These are phyloP conservation scores for Rhodotorula babjevae DNA, from an alignment of 768 basidiomycete species.

Conservation along the genomic window DNA sequence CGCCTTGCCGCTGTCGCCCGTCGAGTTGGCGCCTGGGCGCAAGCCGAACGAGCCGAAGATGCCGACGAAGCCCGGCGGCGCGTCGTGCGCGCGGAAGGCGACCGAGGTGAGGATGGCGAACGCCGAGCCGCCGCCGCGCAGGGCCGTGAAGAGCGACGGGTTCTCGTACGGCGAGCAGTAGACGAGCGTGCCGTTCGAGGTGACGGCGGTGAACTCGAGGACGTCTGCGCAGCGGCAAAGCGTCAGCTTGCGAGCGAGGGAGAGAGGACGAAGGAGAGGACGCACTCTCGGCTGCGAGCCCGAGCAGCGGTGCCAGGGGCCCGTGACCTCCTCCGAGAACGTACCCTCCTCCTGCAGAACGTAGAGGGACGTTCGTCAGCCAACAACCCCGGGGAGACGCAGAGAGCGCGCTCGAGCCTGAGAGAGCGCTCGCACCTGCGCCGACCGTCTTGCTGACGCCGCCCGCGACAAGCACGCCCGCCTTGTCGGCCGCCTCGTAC, in stretches of 20 bases:
- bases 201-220: constrained; percentile 25
- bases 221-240: neutral
- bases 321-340: constrained; percentile 18
- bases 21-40: neutral
- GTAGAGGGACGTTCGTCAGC: too few species aligned
- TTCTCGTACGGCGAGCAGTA: constrained; percentile 4
- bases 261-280: neutral
- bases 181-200: neutral
- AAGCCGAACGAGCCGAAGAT: constrained; percentile 10
- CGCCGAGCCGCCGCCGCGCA: constrained; percentile 17
- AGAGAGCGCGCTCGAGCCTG: too few species aligned
- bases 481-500: constrained; percentile 19
- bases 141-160: constrained; percentile 21
- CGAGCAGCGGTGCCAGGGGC: constrained; percentile 2
- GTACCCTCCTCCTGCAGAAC: constrained; percentile 2
- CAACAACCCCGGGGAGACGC: too few species aligned
- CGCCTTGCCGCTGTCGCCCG: neutral
- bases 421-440: neutral
- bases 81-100: neutral
- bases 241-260: neutral
- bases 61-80: constrained; percentile 20
- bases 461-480: constrained; percentile 9
- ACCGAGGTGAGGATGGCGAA: constrained; percentile 16
- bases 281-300: constrained; percentile 20
- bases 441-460: constrained; percentile 19